Evolutionary conservation across 208 protist species (phyloP).

Genomic region (Trypanosoma conorhini): DNA sequence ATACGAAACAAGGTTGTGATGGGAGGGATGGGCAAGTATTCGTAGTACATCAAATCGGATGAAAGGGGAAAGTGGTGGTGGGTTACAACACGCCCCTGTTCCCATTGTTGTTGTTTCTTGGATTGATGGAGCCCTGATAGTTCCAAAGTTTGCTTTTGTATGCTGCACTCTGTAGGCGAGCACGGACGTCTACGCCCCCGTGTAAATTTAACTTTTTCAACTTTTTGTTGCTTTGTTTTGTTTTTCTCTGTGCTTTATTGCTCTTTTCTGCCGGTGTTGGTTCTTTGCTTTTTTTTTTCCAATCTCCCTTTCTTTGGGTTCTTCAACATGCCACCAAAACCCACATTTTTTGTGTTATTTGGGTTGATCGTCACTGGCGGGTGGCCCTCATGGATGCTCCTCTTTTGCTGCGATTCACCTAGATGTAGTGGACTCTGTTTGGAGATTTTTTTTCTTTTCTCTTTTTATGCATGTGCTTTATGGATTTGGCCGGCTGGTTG

Average conservation of each 20-base stretch:
- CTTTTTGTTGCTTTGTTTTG: conserved; percentile 5
- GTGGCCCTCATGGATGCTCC: background rate
- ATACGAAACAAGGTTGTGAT: background rate
- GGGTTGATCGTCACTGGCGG: background rate
- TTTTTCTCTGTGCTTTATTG: conserved; percentile 22
- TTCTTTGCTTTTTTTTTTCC: conserved; percentile 10
- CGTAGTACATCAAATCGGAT: background rate
- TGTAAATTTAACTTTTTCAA: background rate
- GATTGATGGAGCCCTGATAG: background rate
- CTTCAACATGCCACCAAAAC: background rate
- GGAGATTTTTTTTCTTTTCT: background rate
- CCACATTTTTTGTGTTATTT: background rate
- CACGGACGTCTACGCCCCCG: background rate
- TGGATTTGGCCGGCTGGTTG: background rate
- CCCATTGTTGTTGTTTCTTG: background rate
- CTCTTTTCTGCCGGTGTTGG: background rate
- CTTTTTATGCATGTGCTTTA: conserved; percentile 1
- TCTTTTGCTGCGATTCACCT: background rate
- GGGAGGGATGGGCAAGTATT: conserved; percentile 4
- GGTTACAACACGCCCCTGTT: background rate
- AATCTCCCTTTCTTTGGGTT: background rate
- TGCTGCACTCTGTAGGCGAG: background rate
- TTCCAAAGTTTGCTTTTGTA: background rate
- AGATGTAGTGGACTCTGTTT: background rate
- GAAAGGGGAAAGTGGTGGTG: background rate